Conservation (phyloP, 805 yeast species). For the Sugiyamaella lignohabitans region DNA sequence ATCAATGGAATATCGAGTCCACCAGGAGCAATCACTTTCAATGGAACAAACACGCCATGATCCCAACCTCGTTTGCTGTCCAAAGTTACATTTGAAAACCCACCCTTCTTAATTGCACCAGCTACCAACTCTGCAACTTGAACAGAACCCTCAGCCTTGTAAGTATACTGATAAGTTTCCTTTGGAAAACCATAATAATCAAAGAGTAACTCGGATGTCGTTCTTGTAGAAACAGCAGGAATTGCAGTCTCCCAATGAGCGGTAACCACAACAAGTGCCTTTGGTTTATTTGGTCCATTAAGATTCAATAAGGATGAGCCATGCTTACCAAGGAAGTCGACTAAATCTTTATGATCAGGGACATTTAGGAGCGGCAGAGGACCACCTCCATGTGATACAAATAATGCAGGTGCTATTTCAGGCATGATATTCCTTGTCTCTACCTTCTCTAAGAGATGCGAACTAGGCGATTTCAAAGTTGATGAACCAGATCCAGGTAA, state of each 20-base stretch:
- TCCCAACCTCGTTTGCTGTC: conserved; percentile 12
- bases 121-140: conserved; percentile 3
- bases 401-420: conserved; percentile 8
- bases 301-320: conserved; percentile 4
- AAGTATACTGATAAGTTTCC: conserved; percentile 7
- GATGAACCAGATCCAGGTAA: too few relatives aligned
- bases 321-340: conserved; percentile 4
- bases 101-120: conserved; percentile 5
- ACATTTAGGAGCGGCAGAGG: conserved; percentile 9
- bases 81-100: not conserved
- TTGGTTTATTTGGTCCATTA: conserved; percentile 3
- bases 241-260: conserved; percentile 13
- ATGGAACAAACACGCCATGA: conserved; percentile 12
- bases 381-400: conserved; percentile 13
- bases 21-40: conserved; percentile 9
- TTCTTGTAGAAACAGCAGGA: conserved; percentile 8
- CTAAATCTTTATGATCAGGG: conserved; percentile 4
- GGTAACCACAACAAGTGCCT: conserved; percentile 7
- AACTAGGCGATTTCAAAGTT: too few relatives aligned
- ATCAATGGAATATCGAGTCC: conserved; percentile 9
- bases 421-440: too few relatives aligned
- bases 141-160: conserved; percentile 4
- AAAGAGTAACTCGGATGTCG: conserved; percentile 2
- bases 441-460: too few relatives aligned
- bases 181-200: conserved; percentile 10